Percentiles rank a stretch among this genome's conserved stretches.
Evolutionary conservation across 2,329 filamentous ascomycete species (phyloP).

Genomic region (Calonectria hawksworthii): DNA sequence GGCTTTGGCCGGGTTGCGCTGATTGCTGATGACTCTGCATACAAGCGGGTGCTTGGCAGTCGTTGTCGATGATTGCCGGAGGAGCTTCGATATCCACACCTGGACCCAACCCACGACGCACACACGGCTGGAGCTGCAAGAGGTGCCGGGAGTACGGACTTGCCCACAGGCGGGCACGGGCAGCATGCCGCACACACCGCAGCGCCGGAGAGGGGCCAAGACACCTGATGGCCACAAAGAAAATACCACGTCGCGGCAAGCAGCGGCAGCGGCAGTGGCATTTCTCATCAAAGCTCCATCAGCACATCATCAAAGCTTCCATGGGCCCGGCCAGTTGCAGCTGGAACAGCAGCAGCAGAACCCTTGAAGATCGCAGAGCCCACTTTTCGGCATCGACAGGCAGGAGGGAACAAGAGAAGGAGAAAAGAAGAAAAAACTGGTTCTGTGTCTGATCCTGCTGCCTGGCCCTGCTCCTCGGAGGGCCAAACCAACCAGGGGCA

Average conservation of each 20-base stretch:
- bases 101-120: neutral
- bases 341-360: neutral
- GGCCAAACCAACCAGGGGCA: constrained; percentile 13
- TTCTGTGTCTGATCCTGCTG: constrained; percentile 31
- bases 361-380: constrained; percentile 16
- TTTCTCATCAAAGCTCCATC: neutral
- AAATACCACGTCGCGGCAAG: constrained; percentile 2
- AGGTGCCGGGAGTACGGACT: constrained; percentile 13
- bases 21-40: constrained; percentile 4
- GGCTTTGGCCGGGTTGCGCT: neutral
- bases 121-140: neutral
- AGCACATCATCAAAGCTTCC: constrained; percentile 13
- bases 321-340: neutral
- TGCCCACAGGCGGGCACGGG: neutral
- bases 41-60: constrained; percentile 4
- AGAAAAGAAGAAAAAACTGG: neutral
- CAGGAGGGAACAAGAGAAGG: constrained; percentile 11
- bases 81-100: neutral
- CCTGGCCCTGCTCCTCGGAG: constrained; percentile 19
- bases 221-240: constrained; percentile 8
- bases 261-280: constrained; percentile 1
- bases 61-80: constrained; percentile 3
- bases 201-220: neutral
- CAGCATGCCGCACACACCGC: constrained; percentile 22
- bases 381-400: constrained; percentile 20